Evolutionary conservation across 306 rosid species (phyloP).

Genomic region (Trifolium subterraneum): DNA sequence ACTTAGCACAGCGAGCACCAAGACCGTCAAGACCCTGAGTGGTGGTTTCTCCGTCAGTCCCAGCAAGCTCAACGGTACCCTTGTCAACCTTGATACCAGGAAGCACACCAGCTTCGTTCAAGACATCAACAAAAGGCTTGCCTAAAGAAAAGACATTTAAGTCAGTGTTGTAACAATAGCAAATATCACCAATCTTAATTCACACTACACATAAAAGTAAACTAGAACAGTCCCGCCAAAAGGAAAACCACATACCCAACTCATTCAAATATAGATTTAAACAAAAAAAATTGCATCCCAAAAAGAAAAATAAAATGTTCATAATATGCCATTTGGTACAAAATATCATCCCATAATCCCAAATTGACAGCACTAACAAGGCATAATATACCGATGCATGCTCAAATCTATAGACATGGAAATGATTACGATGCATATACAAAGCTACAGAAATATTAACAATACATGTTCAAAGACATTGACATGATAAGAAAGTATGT

Average conservation of each 20-base stretch:
- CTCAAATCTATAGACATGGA: too few species aligned
- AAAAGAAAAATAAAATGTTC: not conserved
- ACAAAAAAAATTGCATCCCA: not conserved
- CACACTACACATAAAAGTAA: not conserved
- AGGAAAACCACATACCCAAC: not conserved
- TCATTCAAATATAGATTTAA: not conserved
- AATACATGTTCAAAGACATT: not conserved
- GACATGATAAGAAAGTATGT: not conserved
- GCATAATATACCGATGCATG: not conserved
- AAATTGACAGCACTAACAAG: not conserved
- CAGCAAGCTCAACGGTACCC: constrained; percentile 51
- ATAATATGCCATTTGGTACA: not conserved
- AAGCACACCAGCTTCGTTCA: constrained; percentile 53
- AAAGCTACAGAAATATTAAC: too few species aligned
- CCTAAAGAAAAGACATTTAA: constrained; percentile 31
- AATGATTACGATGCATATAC: too few species aligned
- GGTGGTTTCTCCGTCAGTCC: constrained; percentile 50
- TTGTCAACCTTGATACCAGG: constrained; percentile 59
- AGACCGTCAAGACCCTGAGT: constrained; percentile 57
- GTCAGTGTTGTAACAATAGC: constrained; percentile 1
- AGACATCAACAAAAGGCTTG: constrained; percentile 47
- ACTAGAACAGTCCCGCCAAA: not conserved
- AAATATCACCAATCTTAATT: constrained; percentile 11
- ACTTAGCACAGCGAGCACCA: constrained; percentile 44
- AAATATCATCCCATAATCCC: too few species aligned